A percentile compares a stretch with the other conserved stretches of the same genome.
phyloP scores from a whole-genome alignment of 2,329 filamentous ascomycete genomes.

The Cladophialophora exuberans region DNA sequence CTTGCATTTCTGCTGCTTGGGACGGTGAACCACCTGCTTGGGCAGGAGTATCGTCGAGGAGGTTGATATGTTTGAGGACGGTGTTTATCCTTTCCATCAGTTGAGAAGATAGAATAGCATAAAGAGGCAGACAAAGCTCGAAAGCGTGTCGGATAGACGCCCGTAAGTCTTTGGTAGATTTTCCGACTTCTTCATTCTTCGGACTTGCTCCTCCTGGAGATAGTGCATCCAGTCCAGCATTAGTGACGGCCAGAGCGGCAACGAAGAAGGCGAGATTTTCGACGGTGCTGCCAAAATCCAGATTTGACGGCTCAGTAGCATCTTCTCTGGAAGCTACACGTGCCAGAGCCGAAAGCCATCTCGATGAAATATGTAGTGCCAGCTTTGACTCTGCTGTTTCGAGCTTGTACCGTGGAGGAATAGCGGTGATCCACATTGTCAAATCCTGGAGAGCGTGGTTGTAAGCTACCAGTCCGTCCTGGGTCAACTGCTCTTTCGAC shows the following conservation, averaged over 20 bases:
- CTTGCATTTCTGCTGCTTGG: conserved; percentile 32
- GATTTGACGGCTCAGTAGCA: conserved; percentile 3
- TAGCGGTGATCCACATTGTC: conserved; percentile 25
- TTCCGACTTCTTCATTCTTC: neutral
- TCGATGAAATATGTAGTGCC: conserved; percentile 21
- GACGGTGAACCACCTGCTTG: conserved; percentile 12
- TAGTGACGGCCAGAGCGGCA: conserved; percentile 23
- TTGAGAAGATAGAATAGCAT: conserved; percentile 27
- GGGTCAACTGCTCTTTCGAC: neutral
- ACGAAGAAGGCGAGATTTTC: conserved; percentile 29
- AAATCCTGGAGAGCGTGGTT: conserved; percentile 27
- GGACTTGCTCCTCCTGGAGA: conserved; percentile 2
- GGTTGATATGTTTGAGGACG: conserved; percentile 29
- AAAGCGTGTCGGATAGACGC: conserved; percentile 21
- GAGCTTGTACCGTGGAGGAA: conserved; percentile 22
- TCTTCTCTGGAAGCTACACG: conserved; percentile 10
- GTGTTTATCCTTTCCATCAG: conserved; percentile 28
- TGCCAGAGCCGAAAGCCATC: conserved; percentile 25
- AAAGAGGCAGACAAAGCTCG: conserved; percentile 20
- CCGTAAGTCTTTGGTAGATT: conserved; percentile 7
- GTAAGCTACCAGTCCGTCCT: conserved; percentile 11
- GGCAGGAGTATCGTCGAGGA: conserved; percentile 15
- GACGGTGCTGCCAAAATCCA: conserved; percentile 15
- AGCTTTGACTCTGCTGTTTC: conserved; percentile 9
- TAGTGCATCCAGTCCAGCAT: conserved; percentile 24